Conservation (phyloP, 805 yeast species). For the Lipomyces sp. region DNA sequence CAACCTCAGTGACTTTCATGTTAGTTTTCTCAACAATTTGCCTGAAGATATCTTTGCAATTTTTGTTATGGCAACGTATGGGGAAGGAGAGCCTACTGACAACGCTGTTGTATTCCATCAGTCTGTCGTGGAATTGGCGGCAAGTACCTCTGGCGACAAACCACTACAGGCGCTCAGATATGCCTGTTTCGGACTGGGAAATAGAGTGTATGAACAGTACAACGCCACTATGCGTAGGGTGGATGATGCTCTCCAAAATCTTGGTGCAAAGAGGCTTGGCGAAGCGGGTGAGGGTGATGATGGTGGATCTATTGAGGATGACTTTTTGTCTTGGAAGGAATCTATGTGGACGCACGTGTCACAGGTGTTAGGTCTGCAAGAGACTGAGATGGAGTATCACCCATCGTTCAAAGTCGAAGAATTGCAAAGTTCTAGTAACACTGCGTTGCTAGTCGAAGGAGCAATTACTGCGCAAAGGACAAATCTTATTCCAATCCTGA, state of each 20-base stretch:
- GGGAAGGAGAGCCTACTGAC: constrained; percentile 98
- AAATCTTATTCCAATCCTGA: constrained; percentile 66
- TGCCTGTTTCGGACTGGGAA: constrained; percentile 89
- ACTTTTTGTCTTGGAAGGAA: constrained; percentile 91
- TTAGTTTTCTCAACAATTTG: constrained; percentile 69
- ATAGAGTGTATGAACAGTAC: constrained; percentile 88
- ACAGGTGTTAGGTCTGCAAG: constrained; percentile 66
- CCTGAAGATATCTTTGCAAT: constrained; percentile 62
- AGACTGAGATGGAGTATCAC: constrained; percentile 76
- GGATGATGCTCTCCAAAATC: constrained; percentile 55
- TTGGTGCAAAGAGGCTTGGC: constrained; percentile 76
- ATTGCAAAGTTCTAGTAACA: too few relatives aligned
- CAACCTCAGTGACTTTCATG: constrained; percentile 86
- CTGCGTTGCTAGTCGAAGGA: constrained; percentile 20
- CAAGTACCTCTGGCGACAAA: too few relatives aligned
- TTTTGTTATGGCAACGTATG: constrained; percentile 87
- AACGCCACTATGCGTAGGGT: constrained; percentile 73
- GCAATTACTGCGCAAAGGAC: constrained; percentile 67
- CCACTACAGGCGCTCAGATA: constrained; percentile 63
- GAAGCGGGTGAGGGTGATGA: constrained; percentile 92
- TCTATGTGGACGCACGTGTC: constrained; percentile 66
- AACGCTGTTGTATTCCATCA: constrained; percentile 61
- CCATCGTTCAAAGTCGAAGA: constrained; percentile 56
- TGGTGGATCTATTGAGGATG: constrained; percentile 91
- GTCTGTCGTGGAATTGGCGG: too few relatives aligned